A percentile compares a stretch with the other conserved stretches of the same genome.
Conservation (phyloP, 352 stramenopile genomes). For the Phytophthora niederhauseri region DNA sequence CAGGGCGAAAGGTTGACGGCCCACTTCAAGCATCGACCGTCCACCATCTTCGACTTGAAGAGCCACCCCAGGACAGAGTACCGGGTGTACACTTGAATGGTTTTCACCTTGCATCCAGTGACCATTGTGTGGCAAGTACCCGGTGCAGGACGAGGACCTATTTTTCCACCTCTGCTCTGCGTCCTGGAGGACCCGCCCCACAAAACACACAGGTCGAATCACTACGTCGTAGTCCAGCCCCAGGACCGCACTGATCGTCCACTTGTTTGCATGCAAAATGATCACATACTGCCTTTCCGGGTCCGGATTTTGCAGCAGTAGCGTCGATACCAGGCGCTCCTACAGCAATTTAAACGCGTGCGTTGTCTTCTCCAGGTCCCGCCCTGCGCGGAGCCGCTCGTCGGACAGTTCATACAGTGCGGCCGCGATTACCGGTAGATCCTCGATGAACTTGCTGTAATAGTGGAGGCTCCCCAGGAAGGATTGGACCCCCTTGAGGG, state of each 20-base stretch:
- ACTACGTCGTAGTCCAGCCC: conserved; percentile 33
- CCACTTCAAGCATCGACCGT: neutral
- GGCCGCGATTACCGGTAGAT: conserved; percentile 10
- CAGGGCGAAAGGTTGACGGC: too few relatives aligned
- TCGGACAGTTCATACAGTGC: conserved; percentile 6
- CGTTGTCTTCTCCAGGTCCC: conserved; percentile 23
- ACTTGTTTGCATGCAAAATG: conserved; percentile 28
- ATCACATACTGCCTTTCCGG: conserved; percentile 22
- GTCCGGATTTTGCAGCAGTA: conserved; percentile 21
- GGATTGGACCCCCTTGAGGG: conserved; percentile 9
- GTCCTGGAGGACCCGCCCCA: conserved; percentile 12
- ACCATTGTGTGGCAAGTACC: conserved; percentile 13
- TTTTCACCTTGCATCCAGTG: neutral
- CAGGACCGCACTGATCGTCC: conserved; percentile 33
- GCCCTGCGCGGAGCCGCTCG: conserved; percentile 17
- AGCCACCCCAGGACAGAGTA: conserved; percentile 8
- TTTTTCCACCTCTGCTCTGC: conserved; percentile 3
- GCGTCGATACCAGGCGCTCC: conserved; percentile 19
- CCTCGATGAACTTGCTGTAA: conserved; percentile 35
- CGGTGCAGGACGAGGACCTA: neutral
- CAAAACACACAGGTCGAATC: conserved; percentile 29
- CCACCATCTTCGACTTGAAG: conserved; percentile 8
- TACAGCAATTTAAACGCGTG: conserved; percentile 36
- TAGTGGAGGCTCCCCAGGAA: conserved; percentile 22
- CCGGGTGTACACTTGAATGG: conserved; percentile 5